A percentile compares a stretch with the other conserved stretches of the same genome.
phyloP scores from a whole-genome alignment of 2,329 filamentous ascomycete species.

The Colletotrichum falcatum region DNA sequence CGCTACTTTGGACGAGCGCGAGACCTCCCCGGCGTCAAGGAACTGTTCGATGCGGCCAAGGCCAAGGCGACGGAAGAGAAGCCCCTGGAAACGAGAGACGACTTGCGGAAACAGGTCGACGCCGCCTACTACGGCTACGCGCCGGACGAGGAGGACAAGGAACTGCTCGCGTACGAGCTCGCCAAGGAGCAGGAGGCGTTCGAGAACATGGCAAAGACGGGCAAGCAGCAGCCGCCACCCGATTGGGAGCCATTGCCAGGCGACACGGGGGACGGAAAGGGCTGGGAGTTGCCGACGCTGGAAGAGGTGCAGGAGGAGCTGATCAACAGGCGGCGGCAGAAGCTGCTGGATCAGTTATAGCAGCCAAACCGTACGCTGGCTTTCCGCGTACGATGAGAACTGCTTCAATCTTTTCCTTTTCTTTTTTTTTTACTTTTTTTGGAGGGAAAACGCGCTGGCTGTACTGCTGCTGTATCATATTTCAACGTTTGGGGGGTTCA shows the following conservation, averaged over 20 bases:
- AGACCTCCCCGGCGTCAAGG: slow-evolving; percentile 94
- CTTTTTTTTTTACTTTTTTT: not conserved
- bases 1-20: slow-evolving; percentile 91
- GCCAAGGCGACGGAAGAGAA: slow-evolving; percentile 69
- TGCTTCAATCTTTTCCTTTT: not conserved
- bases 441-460: not conserved
- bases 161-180: slow-evolving; percentile 82
- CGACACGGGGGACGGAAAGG: slow-evolving; percentile 83
- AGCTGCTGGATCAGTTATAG: slow-evolving; percentile 83
- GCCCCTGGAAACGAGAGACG: slow-evolving; percentile 74
- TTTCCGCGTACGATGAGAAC: slow-evolving; percentile 8
- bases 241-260: slow-evolving; percentile 91
- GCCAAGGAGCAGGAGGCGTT: slow-evolving; percentile 86
- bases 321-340: slow-evolving; percentile 85
- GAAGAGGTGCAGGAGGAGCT: slow-evolving; percentile 97
- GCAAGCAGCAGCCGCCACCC: slow-evolving; percentile 67
- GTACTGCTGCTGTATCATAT: slow-evolving; percentile 30
- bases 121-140: slow-evolving; percentile 97
- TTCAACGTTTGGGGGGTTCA: slow-evolving; percentile 28
- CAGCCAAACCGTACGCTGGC: slow-evolving; percentile 3
- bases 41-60: slow-evolving; percentile 85
- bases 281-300: slow-evolving; percentile 85
- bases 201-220: slow-evolving; percentile 73
- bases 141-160: slow-evolving; percentile 89
- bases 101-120: slow-evolving; percentile 82